Percentiles rank a stretch among this genome's conserved stretches.
These are phyloP conservation scores for Phytophthora cryptogea DNA, from an alignment of 352 stramenopile species.

Conservation along the genomic window DNA sequence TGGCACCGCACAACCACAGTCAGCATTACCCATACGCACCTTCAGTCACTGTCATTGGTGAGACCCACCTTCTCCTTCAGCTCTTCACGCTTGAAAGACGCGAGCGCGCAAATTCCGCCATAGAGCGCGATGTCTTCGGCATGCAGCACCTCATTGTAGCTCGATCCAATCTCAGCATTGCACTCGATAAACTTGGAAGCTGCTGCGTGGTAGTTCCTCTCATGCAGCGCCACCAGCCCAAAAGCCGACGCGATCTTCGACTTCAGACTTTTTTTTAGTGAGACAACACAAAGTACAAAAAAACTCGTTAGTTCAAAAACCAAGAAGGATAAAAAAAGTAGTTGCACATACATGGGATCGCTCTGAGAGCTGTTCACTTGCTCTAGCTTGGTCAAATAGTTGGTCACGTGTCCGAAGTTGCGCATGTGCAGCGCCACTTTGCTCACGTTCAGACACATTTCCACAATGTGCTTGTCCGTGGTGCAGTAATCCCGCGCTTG, in stretches of 20 bases:
- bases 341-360: conserved; percentile 59
- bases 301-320: not conserved
- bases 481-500: conserved; percentile 91
- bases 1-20: conserved; percentile 15
- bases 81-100: conserved; percentile 83
- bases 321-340: not conserved
- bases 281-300: conserved; percentile 13
- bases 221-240: conserved; percentile 76
- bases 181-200: conserved; percentile 85
- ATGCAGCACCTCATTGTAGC: conserved; percentile 86
- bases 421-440: conserved; percentile 88
- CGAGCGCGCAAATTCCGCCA: conserved; percentile 84
- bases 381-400: conserved; percentile 89
- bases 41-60: not conserved
- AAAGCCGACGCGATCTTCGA: conserved; percentile 83
- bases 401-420: conserved; percentile 86
- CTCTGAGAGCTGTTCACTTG: conserved; percentile 71
- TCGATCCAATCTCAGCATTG: conserved; percentile 75
- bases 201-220: conserved; percentile 81
- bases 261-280: conserved; percentile 54
- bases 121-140: conserved; percentile 89
- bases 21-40: not conserved
- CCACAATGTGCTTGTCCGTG: conserved; percentile 88
- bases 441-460: conserved; percentile 91
- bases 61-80: conserved; percentile 69